Evolutionary conservation across 179 eudicot genomes (phyloP), one percentile per base, ranked within the genome.

Genomic region (Nepenthes alata): DNA sequence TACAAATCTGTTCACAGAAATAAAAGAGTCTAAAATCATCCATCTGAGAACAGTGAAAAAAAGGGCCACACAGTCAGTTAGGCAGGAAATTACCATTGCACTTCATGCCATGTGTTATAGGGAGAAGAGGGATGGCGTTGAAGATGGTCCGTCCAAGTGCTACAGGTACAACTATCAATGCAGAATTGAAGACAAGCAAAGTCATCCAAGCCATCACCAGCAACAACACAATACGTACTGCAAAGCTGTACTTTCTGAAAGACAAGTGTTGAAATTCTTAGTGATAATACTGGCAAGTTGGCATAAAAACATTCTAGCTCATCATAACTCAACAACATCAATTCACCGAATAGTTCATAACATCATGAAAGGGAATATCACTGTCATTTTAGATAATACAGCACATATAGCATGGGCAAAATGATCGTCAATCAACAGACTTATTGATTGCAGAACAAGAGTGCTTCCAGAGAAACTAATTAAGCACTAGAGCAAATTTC

Each of bases 121-220:
- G 98, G 65, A 93, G 85, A 64, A 79, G 80, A 49, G 97, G 98
- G 34, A 93, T 76, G 56, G 85, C 69, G 76, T 87, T 81, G 74
- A 89, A 93, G 57, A 93, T 78, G 5, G 85, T 74, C 48, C 97
- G 81, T 54, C 98, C 98, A 54, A 89, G 90, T 49, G 85, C 83
- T 57, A 89, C 76, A 37, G 98, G 98, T 57, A 86, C 80, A 68
- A 93, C 70, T 62, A 93, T 71, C 48, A 89, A 70, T 10, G 85
- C 78, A 55, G 97, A 89, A 73, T 89, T 89, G 79, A 80, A 80
- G 70, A 89, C 67, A 14, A 93, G 95, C 34, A 93, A 80, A 57
- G 98, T 93, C 93, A 93, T 89, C 98, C 98, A 93, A 47, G 96
- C 98, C 68, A 85, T 83, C 75, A 93, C 69, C 83, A 93, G 65